Percentiles rank a stretch among this genome's conserved stretches.
These are phyloP conservation scores for Paraconiothyrium brasiliense DNA, from an alignment of 2,329 filamentous ascomycete genomes.

Conservation along the genomic window DNA sequence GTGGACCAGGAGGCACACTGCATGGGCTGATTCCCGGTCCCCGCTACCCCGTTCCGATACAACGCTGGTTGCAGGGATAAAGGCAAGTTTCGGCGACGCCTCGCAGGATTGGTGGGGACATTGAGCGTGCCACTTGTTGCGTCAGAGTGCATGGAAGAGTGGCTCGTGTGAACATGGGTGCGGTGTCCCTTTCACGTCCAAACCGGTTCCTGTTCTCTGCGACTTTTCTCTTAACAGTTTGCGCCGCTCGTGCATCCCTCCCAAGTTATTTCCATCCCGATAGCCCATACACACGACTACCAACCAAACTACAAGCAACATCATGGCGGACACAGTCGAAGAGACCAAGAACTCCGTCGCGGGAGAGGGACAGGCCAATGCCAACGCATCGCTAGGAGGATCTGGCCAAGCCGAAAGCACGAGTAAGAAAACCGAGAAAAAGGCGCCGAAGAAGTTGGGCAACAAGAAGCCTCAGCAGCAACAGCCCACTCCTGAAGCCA, in stretches of 20 bases:
- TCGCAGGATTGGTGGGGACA: constrained; percentile 34
- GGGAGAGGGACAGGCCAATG: constrained; percentile 50
- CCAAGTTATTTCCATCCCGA: constrained; percentile 28
- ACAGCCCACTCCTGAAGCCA: constrained; percentile 58
- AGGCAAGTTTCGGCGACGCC: constrained; percentile 42
- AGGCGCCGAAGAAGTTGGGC: constrained; percentile 61
- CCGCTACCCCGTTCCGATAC: constrained; percentile 14
- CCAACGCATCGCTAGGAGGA: constrained; percentile 47
- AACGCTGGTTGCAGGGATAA: constrained; percentile 36
- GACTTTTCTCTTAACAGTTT: constrained; percentile 45
- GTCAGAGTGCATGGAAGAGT: constrained; percentile 49
- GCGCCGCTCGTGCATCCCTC: constrained; percentile 33
- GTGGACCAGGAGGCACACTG: constrained; percentile 1
- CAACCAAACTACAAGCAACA: constrained; percentile 26
- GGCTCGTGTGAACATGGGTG: constrained; percentile 47
- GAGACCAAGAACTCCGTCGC: constrained; percentile 48
- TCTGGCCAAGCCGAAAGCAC: constrained; percentile 50
- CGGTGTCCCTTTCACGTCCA: constrained; percentile 42
- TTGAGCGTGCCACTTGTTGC: constrained; percentile 45
- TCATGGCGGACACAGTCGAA: constrained; percentile 51
- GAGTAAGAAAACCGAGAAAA: constrained; percentile 58
- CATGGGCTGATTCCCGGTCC: constrained; percentile 12
- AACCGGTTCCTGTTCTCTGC: constrained; percentile 48
- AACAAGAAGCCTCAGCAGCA: constrained; percentile 55
- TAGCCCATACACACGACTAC: constrained; percentile 16